Base-by-base conservation (phyloP, 2,329 filamentous ascomycete genomes). In the Epicoccum sorghinum region DNA sequence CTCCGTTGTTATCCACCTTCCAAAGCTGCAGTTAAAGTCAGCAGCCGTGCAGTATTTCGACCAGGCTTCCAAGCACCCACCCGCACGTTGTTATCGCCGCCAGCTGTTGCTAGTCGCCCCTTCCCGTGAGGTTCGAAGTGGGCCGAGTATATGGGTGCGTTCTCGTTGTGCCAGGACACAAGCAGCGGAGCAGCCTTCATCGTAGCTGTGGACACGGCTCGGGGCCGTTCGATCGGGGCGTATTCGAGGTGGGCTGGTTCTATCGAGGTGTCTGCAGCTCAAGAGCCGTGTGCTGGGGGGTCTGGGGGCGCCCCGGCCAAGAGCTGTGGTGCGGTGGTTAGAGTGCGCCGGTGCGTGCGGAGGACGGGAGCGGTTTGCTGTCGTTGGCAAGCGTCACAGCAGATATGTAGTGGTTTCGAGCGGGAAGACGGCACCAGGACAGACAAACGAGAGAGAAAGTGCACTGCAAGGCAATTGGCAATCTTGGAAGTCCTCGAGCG, bases 91-190 rank as follows among this genome's bases (percentile, higher is more conserved):
- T 96, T 96, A 78, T 99, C 95, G 74, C 95, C 95, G 69, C 93
- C 95, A 59, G 89, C 93, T 8, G 95, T 99, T 54, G 95, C 95
- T 60, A 99, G 80, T 69, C 95, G 87, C 48, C 92, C 92, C 76
- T 95, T 97, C 61, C 91, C 92, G 71, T 91, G 84, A 42, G 91
- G 91, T 74, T 99, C 93, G 74, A 98, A 99, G 76, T 98, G 93
- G 66, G 92, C 91, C 38, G 93, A 97, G 80, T 98, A 99, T 74
- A 99, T 93, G 55, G 95, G 95, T 68, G 91, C 87, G 79, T 96
- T 96, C 73, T 96, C 91, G 77, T 97, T 91, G 78, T 99, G 96
- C 95, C 95, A 99, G 82, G 96, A 91, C 79, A 99, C 93, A 73
- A 98, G 93, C 66, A 99, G 84, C 67, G 95, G 93, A 71, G 91